These are phyloP conservation scores for Nigrospora sphaerica DNA, from an alignment of 2,329 filamentous ascomycete genomes.

Conservation along the genomic window DNA sequence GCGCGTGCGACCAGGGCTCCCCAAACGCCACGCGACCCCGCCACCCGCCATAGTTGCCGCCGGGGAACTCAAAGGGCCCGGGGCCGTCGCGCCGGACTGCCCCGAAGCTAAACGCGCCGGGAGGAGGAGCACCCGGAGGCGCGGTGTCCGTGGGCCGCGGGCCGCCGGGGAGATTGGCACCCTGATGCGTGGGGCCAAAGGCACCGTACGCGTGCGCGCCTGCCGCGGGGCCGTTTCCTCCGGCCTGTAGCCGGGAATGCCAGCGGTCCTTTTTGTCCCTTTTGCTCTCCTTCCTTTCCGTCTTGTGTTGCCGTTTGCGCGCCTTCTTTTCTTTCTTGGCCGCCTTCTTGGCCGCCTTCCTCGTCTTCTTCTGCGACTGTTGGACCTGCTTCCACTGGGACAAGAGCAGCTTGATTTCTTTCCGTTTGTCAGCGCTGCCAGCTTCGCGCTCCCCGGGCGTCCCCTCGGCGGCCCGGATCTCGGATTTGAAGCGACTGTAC, in stretches of 20 bases:
- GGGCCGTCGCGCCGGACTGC: too few relatives aligned
- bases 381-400: slow-evolving; percentile 35
- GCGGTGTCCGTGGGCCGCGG: too few relatives aligned
- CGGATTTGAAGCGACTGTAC: slow-evolving; percentile 31
- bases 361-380: slow-evolving; percentile 23
- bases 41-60: too few relatives aligned
- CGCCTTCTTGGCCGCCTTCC: slow-evolving; percentile 19
- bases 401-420: slow-evolving; percentile 37
- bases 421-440: slow-evolving; percentile 3
- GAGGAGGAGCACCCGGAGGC: too few relatives aligned
- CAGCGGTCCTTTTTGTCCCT: slow-evolving; percentile 4
- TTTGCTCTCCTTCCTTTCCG: slow-evolving; percentile 20
- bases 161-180: too few relatives aligned
- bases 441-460: slow-evolving; percentile 1
- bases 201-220: not conserved
- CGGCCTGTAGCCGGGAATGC: not conserved
- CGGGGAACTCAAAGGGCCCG: too few relatives aligned
- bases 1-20: too few relatives aligned
- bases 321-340: slow-evolving; percentile 22
- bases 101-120: too few relatives aligned
- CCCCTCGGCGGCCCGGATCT: slow-evolving; percentile 33
- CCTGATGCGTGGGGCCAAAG: not conserved
- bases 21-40: too few relatives aligned
- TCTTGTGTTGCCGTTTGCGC: slow-evolving; percentile 16
- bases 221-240: not conserved